Evolutionary conservation across 129 eudicot species (phyloP).

Genomic region (Lactuca sativa): DNA sequence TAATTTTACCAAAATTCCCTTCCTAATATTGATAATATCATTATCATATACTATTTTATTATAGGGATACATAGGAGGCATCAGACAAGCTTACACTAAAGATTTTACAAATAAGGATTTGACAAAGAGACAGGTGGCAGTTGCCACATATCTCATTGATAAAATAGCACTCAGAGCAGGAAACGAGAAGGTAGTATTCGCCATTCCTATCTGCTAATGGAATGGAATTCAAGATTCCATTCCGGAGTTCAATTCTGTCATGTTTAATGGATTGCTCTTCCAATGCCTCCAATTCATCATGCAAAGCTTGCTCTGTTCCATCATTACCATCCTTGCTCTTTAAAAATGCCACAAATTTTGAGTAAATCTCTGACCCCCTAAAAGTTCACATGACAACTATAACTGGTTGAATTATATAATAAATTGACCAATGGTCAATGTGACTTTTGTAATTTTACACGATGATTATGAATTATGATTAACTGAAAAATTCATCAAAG

Average conservation of each 20-base stretch:
- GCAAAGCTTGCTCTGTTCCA: slow-evolving; percentile 72
- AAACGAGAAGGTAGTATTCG: slow-evolving; percentile 75
- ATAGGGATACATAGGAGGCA: slow-evolving; percentile 67
- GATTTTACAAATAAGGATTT: slow-evolving; percentile 68
- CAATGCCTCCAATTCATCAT: slow-evolving; percentile 73
- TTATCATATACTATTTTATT: background rate
- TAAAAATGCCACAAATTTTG: slow-evolving; percentile 65
- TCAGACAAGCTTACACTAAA: slow-evolving; percentile 72
- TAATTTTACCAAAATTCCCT: background rate
- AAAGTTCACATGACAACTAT: background rate
- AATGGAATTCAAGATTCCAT: slow-evolving; percentile 7
- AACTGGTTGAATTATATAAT: background rate
- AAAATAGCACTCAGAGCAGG: slow-evolving; percentile 97
- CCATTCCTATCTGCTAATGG: background rate
- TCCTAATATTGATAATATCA: background rate
- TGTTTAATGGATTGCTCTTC: slow-evolving; percentile 73
- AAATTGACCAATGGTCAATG: background rate
- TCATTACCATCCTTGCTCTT: slow-evolving; percentile 80
- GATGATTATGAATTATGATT: background rate
- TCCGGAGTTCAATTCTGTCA: no score
- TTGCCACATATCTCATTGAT: slow-evolving; percentile 92
- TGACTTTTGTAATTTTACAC: background rate
- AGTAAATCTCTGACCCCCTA: slow-evolving; percentile 73
- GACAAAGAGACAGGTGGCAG: slow-evolving; percentile 77
- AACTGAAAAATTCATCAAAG: background rate